A percentile compares a stretch with the other conserved stretches of the same genome.
Evolutionary conservation across 139 green algal genomes (phyloP).

Genomic region (Asterochloris sp.): DNA sequence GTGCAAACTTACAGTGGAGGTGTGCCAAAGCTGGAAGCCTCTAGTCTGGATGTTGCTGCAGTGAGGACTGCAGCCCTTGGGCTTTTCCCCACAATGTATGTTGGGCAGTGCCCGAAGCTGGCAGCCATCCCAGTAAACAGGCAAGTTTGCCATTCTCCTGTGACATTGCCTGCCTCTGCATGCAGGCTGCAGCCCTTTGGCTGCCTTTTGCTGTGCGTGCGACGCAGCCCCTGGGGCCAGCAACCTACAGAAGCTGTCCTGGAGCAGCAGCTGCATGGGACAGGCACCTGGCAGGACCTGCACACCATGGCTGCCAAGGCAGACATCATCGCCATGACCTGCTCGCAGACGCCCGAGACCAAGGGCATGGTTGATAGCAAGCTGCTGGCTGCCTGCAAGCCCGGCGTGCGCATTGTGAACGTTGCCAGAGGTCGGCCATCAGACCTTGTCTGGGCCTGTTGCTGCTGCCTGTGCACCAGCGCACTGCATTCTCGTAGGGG

Average conservation of each 20-base stretch:
- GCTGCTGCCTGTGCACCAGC: neutral
- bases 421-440: slow-evolving; percentile 38
- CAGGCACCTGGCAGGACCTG: slow-evolving; percentile 29
- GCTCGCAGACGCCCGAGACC: slow-evolving; percentile 33
- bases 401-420: slow-evolving; percentile 55
- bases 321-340: slow-evolving; percentile 48
- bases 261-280: slow-evolving; percentile 22
- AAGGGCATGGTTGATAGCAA: slow-evolving; percentile 37
- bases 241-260: neutral
- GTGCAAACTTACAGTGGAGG: too few relatives aligned
- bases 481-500: too few relatives aligned
- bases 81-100: too few relatives aligned
- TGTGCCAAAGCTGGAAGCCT: too few relatives aligned
- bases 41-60: too few relatives aligned
- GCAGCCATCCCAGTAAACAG: neutral
- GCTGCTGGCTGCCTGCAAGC: slow-evolving; percentile 45
- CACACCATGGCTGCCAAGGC: slow-evolving; percentile 14
- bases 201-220: slow-evolving; percentile 3
- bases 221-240: neutral
- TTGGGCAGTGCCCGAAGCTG: too few relatives aligned
- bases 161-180: neutral
- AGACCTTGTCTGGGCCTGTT: neutral
- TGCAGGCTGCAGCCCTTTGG: slow-evolving; percentile 41
- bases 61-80: too few relatives aligned
- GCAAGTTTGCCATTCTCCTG: neutral